phyloP scores from a whole-genome alignment of 352 stramenopile species.

The Phytophthora cactorum region DNA sequence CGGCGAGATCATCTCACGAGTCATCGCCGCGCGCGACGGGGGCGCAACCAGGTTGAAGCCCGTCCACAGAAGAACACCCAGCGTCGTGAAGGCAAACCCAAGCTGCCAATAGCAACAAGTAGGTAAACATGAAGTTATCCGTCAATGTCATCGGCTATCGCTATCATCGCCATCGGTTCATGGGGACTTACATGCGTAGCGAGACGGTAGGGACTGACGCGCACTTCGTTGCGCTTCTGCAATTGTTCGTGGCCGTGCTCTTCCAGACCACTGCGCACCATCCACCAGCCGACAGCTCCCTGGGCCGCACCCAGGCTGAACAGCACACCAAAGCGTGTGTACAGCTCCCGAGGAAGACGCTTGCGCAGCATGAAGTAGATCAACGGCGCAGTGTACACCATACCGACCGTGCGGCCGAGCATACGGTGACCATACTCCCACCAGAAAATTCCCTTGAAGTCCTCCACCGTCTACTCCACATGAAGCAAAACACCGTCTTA shows the following conservation, averaged over 20 bases:
- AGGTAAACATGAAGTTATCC: neutral
- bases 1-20: constrained; percentile 81
- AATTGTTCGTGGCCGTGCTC: constrained; percentile 89
- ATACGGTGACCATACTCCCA: constrained; percentile 98
- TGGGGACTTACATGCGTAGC: constrained; percentile 88
- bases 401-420: constrained; percentile 94
- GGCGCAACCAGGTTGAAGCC: constrained; percentile 90
- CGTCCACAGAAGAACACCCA: constrained; percentile 95
- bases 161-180: neutral
- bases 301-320: constrained; percentile 74
- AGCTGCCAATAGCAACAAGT: constrained; percentile 59
- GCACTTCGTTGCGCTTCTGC: constrained; percentile 93
- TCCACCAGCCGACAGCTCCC: constrained; percentile 98
- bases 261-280: constrained; percentile 98
- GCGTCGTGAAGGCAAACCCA: constrained; percentile 96
- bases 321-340: constrained; percentile 69
- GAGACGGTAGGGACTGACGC: constrained; percentile 97
- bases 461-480: constrained; percentile 89
- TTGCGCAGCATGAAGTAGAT: constrained; percentile 93
- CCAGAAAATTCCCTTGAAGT: constrained; percentile 99
- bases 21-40: constrained; percentile 64
- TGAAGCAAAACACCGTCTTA: constrained; percentile 6
- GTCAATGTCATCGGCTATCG: constrained; percentile 4
- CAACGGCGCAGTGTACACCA: constrained; percentile 94
- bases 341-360: constrained; percentile 72